These are phyloP conservation scores for Trametes polyzona DNA, from an alignment of 1,284 basidiomycete genomes.

Conservation along the genomic window DNA sequence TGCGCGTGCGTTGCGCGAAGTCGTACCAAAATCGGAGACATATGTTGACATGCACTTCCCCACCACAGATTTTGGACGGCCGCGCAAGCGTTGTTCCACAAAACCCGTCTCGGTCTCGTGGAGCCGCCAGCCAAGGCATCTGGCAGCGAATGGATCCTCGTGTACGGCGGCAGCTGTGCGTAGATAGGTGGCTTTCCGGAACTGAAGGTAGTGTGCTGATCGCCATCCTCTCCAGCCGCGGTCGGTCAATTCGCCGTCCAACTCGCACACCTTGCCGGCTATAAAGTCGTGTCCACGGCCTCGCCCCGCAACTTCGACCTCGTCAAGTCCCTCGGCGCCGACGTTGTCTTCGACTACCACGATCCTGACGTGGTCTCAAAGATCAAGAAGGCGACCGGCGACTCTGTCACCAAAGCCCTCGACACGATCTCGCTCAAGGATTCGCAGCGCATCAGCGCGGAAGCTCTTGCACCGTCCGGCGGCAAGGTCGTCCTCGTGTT, in stretches of 20 bases:
- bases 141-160: constrained; percentile 31
- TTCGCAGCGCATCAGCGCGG: constrained; percentile 26
- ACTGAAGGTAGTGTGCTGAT: too few species aligned
- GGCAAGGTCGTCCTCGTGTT: constrained; percentile 28
- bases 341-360: constrained; percentile 42
- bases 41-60: too few species aligned
- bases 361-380: constrained; percentile 27
- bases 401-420: constrained; percentile 24
- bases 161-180: constrained; percentile 39
- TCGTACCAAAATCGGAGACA: not conserved
- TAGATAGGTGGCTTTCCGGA: too few species aligned
- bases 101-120: constrained; percentile 27
- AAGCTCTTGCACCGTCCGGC: constrained; percentile 20
- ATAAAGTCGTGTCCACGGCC: constrained; percentile 45
- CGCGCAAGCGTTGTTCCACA: constrained; percentile 39
- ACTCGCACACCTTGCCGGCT: constrained; percentile 45
- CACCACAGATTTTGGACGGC: constrained; percentile 38
- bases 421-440: constrained; percentile 27
- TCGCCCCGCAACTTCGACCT: constrained; percentile 45
- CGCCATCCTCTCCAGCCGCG: constrained; percentile 10
- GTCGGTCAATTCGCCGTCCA: constrained; percentile 48
- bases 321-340: constrained; percentile 46
- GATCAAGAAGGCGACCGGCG: constrained; percentile 31
- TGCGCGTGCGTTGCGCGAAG: not conserved
- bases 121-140: constrained; percentile 30